Evolutionary conservation across 1,139 yeast species (phyloP).

Genomic region (Kodamaea arcana): DNA sequence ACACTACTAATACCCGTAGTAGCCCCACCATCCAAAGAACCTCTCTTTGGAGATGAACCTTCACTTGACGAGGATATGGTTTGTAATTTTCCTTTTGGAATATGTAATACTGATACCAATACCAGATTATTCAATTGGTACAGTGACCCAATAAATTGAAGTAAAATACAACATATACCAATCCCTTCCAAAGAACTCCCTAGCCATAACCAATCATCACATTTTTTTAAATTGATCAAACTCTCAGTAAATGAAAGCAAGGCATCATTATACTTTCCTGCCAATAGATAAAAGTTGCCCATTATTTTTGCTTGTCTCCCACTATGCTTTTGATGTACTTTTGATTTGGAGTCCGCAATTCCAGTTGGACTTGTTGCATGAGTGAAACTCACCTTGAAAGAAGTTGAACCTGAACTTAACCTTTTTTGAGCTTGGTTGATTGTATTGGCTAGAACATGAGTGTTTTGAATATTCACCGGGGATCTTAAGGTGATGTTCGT

Average conservation of each 20-base stretch:
- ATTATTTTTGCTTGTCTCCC: slow-evolving; percentile 76
- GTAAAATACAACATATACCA: slow-evolving; percentile 59
- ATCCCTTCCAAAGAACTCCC: slow-evolving; percentile 83
- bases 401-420: slow-evolving; percentile 35
- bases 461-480: slow-evolving; percentile 61
- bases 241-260: slow-evolving; percentile 71
- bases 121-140: slow-evolving; percentile 52
- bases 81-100: slow-evolving; percentile 23
- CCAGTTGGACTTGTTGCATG: slow-evolving; percentile 6
- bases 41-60: slow-evolving; percentile 12
- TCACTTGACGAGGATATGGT: slow-evolving; percentile 12
- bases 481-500: slow-evolving; percentile 69
- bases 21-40: slow-evolving; percentile 15
- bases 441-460: slow-evolving; percentile 46
- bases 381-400: slow-evolving; percentile 32
- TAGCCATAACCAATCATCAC: slow-evolving; percentile 81
- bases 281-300: slow-evolving; percentile 72
- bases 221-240: slow-evolving; percentile 50
- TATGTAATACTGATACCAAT: slow-evolving; percentile 19
- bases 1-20: too few species aligned
- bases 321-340: slow-evolving; percentile 30
- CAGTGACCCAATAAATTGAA: slow-evolving; percentile 56
- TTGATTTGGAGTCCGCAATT: slow-evolving; percentile 23
- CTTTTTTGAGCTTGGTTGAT: slow-evolving; percentile 50
- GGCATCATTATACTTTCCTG: slow-evolving; percentile 77